Conservation (phyloP, 768 basidiomycete genomes). For the Cystobasidium onofrii region DNA sequence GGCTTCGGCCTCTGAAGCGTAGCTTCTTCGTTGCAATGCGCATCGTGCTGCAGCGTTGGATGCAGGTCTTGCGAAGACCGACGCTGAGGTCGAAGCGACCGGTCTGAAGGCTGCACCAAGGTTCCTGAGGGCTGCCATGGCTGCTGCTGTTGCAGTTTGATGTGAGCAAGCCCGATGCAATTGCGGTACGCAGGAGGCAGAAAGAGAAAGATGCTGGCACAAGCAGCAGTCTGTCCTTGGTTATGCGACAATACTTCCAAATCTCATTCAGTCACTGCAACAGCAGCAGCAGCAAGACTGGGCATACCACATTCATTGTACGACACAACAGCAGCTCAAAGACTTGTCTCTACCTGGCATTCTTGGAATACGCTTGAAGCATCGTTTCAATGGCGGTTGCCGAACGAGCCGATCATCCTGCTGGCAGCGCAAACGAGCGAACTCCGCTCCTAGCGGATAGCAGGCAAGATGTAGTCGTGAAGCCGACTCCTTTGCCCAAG, state of each 20-base stretch:
- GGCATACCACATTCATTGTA: too few species aligned
- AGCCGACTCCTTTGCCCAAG: slow-evolving; percentile 1
- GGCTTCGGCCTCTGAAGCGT: slow-evolving; percentile 1
- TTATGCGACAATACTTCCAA: too few species aligned
- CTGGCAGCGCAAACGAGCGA: neutral
- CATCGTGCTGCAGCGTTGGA: neutral
- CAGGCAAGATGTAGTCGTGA: neutral
- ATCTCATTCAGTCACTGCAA: too few species aligned
- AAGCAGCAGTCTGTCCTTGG: too few species aligned
- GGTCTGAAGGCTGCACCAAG: neutral
- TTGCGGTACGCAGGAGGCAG: neutral
- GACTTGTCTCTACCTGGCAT: too few species aligned
- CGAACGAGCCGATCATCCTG: neutral
- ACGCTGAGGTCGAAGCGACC: slow-evolving; percentile 14
- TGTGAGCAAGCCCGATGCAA: neutral
- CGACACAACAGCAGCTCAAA: too few species aligned
- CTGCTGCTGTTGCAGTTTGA: neutral
- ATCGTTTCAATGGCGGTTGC: neutral
- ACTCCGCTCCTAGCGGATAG: slow-evolving; percentile 1
- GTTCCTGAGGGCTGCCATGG: slow-evolving; percentile 9
- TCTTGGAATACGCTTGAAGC: too few species aligned
- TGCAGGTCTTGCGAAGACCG: neutral
- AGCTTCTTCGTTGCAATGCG: neutral
- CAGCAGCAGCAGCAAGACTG: too few species aligned
- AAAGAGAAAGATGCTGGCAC: too few species aligned